A percentile compares a stretch with the other conserved stretches of the same genome.
Evolutionary conservation across 2,329 filamentous ascomycete species (phyloP).

Genomic region (Cadophora luteo-olivacea): DNA sequence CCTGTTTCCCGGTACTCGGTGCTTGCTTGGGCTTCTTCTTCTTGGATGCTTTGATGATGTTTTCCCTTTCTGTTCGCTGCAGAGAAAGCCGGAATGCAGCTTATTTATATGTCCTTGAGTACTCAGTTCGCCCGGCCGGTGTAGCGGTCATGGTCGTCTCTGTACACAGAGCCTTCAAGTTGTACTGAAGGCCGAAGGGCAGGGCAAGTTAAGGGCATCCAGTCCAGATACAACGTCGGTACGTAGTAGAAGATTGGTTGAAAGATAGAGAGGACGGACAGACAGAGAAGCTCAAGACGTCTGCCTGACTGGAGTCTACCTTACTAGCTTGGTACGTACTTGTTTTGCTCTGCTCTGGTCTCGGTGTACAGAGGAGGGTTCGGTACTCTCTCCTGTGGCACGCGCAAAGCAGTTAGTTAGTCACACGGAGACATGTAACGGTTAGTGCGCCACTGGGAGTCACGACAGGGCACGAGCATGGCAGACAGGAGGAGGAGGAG

Average conservation of each 20-base stretch:
- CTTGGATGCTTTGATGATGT: neutral
- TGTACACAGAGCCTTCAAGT: neutral
- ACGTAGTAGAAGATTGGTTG: neutral
- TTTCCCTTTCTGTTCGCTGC: neutral
- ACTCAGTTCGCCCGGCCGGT: neutral
- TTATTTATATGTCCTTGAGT: constrained; percentile 10
- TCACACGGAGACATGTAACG: constrained; percentile 36
- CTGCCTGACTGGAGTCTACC: constrained; percentile 22
- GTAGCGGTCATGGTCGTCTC: constrained; percentile 13
- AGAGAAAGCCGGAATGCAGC: constrained; percentile 5
- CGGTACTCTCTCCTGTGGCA: constrained; percentile 28
- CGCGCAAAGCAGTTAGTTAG: constrained; percentile 37
- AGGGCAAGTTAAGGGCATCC: neutral
- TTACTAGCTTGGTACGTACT: constrained; percentile 17
- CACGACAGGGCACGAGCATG: constrained; percentile 11
- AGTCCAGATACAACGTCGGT: neutral
- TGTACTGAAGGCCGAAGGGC: neutral
- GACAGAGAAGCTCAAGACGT: constrained; percentile 5
- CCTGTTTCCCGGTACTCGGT: constrained; percentile 19
- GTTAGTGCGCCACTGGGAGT: constrained; percentile 32
- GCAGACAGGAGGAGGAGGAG: constrained; percentile 16
- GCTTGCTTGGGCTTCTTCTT: neutral
- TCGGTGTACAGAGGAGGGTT: constrained; percentile 27
- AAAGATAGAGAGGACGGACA: neutral
- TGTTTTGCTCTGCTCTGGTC: neutral